Evolutionary conservation across 2,329 filamentous ascomycete genomes (phyloP), one percentile per base, ranked within the genome.

Genomic region (Cladosporium cucumerinum): DNA sequence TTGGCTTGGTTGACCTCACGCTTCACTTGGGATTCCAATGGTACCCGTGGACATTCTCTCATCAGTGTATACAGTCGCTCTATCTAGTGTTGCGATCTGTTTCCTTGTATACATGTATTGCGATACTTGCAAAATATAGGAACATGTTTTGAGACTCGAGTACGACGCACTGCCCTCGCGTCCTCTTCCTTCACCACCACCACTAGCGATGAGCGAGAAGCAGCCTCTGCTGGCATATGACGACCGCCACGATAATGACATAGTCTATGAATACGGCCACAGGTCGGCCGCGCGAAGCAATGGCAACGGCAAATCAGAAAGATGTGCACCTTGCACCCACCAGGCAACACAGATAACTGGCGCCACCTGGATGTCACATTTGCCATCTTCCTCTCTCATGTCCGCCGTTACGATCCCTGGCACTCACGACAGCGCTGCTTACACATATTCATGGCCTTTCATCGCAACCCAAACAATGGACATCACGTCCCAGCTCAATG

Each of bases 391-490:
- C 10, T 66, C 65, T 1, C 68, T 67, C 14, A 43, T 77, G 25
- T 74, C 75, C 18, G 67, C 68, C 14, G 66, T 77, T 3, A 72
- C 74, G 4, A 73, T 78, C 34, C 75, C 75, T 0, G 75, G 75
- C 21, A 77, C 75, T 2, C 75, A 77, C 64, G 75, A 77, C 64
- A 75, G 72, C 57, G 71, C 74, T 6, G 77, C 78, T 3, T 74
- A 70, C 59, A 77, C 74, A 8, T 69, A 66, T n/a, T 69, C 69
- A 25, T 74, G 69, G 69, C 75, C 75, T 3, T 77, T 76, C 64
- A 67, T 77, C 39, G 63, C 71, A 11, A 77, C 75, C 7, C 75
- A 77, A 54, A 71, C 65, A 2, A 70, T 77, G 61, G 64, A 66
- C 51, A 71, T 74, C 18, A 57, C 58, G 23, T 52, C 69, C 26